phyloP scores from a whole-genome alignment of 129 eudicot species.

The Artemisia argyi region DNA sequence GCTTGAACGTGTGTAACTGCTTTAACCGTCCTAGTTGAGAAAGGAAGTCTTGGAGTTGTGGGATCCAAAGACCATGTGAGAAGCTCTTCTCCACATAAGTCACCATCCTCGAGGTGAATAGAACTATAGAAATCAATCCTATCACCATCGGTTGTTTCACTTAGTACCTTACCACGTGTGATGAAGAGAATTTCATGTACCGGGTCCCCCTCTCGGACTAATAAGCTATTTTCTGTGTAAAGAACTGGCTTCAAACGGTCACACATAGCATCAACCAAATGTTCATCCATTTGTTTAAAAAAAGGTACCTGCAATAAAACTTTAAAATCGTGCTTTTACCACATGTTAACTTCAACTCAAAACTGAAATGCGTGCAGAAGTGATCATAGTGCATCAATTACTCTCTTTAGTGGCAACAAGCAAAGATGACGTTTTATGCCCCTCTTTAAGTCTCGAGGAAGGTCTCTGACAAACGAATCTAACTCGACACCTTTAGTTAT shows the following conservation, averaged over 20 bases:
- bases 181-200: slow-evolving; percentile 74
- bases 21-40: slow-evolving; percentile 57
- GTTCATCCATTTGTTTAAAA: slow-evolving; percentile 62
- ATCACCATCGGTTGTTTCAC: slow-evolving; percentile 61
- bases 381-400: slow-evolving; percentile 23
- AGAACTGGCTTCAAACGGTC: slow-evolving; percentile 58
- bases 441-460: slow-evolving; percentile 67
- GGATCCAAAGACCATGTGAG: slow-evolving; percentile 74
- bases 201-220: slow-evolving; percentile 72
- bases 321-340: too few species aligned
- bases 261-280: slow-evolving; percentile 69
- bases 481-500: slow-evolving; percentile 78
- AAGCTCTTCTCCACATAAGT: slow-evolving; percentile 85
- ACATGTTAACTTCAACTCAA: too few species aligned
- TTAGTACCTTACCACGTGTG: slow-evolving; percentile 47
- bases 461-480: slow-evolving; percentile 54
- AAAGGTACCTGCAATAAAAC: slow-evolving; percentile 55
- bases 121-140: slow-evolving; percentile 54
- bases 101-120: slow-evolving; percentile 47
- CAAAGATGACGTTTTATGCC: slow-evolving; percentile 81
- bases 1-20: slow-evolving; percentile 65
- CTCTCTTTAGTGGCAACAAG: slow-evolving; percentile 52
- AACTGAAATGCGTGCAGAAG: too few species aligned
- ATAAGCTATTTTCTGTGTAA: slow-evolving; percentile 46
- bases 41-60: slow-evolving; percentile 39